Base-by-base conservation (phyloP, 768 basidiomycete species). In the Lanmaoa pseudosensibilis region DNA sequence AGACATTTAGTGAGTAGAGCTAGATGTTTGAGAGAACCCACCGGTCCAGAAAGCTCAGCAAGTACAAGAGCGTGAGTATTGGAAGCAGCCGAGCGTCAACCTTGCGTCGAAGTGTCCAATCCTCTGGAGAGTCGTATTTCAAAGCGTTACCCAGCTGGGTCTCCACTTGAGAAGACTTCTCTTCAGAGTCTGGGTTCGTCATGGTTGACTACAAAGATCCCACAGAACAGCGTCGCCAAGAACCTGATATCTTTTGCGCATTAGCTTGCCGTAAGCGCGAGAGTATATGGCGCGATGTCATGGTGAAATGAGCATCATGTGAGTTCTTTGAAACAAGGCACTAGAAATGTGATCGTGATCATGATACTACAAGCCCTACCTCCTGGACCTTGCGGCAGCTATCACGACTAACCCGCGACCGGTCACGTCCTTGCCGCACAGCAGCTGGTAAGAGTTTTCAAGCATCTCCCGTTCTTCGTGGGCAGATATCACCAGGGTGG, bases 41-140 rank as follows among this genome's bases (percentile, higher is more conserved):
- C 74, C 76, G 59, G 53, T 77, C 77, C 57, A 78, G 65, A 55
- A 78, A 79, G 36, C 72, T 74, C 30, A 79, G 64, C 21, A 78
- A 64, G 59, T 73, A 78, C 36, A 78, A 61, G 27, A 74, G 52
- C 4, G 75, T 77, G 46, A 79, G 61, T 43, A 79, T 67, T 2
- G 77, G 77, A 21, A 78, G 64, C 15, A 78, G 62, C 27, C 72
- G 74, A 41, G 34, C 43, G 50, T 75, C 74, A n/a, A 75, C 57
- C 52, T 74, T 75, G 46, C 72, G 65, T 32, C 68, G 55, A 25
- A 75, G 59, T 23, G 63, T 66, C 9, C 50, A 55, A 43, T 75
- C 73, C 21, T 59, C 57, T 33, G 33, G 11, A 38, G 62, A 39
- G 15, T 57, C 39, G 25, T 53, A 34, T 18, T 44, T 38, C 9